Percentiles rank a stretch among this genome's conserved stretches.
These are phyloP conservation scores for Epichloe amarillans DNA, from an alignment of 2,329 filamentous ascomycete species.

Conservation along the genomic window DNA sequence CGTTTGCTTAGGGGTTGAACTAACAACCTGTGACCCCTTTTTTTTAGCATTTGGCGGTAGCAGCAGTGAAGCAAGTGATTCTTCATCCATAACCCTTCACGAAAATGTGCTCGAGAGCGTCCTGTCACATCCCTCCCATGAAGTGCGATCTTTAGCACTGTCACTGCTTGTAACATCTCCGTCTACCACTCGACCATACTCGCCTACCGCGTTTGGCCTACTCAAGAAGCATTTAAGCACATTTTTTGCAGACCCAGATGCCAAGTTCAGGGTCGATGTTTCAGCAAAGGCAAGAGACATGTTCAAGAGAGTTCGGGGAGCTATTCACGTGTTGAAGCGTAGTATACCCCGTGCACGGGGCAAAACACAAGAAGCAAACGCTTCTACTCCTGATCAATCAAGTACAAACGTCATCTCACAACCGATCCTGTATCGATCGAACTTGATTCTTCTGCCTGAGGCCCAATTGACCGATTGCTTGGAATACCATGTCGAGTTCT, in stretches of 20 bases:
- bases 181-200: slow-evolving; percentile 61
- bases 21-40: neutral
- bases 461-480: slow-evolving; percentile 25
- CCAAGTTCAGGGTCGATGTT: slow-evolving; percentile 73
- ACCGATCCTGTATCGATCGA: slow-evolving; percentile 24
- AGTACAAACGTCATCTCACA: slow-evolving; percentile 9
- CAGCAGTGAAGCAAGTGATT: slow-evolving; percentile 3
- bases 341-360: slow-evolving; percentile 24
- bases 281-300: slow-evolving; percentile 63
- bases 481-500: slow-evolving; percentile 45
- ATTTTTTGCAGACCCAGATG: slow-evolving; percentile 75
- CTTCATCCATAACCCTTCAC: slow-evolving; percentile 22
- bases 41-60: slow-evolving; percentile 16
- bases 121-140: slow-evolving; percentile 41
- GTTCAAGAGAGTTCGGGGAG: slow-evolving; percentile 59
- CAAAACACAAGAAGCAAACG: slow-evolving; percentile 22
- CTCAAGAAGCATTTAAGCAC: slow-evolving; percentile 53
- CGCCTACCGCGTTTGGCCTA: slow-evolving; percentile 43
- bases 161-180: slow-evolving; percentile 67
- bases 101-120: slow-evolving; percentile 37
- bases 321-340: slow-evolving; percentile 42
- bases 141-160: slow-evolving; percentile 66
- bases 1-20: neutral
- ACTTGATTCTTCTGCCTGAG: slow-evolving; percentile 26
- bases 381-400: neutral